Percentiles rank a stretch among this genome's conserved stretches.
These are phyloP conservation scores for Candida pseudocylindracea DNA, from an alignment of 1,139 yeast genomes.

Conservation along the genomic window DNA sequence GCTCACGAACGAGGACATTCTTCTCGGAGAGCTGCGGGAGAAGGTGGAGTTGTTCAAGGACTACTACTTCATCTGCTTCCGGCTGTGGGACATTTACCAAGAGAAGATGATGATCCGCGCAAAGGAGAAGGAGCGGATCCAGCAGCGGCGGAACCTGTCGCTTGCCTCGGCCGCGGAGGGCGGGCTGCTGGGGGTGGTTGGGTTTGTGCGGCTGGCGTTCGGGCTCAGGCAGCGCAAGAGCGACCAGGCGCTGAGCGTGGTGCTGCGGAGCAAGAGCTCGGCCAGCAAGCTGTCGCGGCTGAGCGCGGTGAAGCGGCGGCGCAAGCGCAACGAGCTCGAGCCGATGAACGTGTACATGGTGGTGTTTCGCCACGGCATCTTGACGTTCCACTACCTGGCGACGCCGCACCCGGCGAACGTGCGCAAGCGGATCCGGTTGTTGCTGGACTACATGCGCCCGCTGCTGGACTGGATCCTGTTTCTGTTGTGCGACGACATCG, in stretches of 20 bases:
- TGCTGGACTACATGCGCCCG: constrained; percentile 74
- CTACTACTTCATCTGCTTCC: constrained; percentile 81
- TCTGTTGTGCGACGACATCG: constrained; percentile 89
- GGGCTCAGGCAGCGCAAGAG: background rate
- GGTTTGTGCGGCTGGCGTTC: background rate
- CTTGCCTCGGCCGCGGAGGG: background rate
- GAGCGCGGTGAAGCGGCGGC: background rate
- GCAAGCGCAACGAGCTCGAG: constrained; percentile 38
- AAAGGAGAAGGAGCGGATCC: constrained; percentile 18
- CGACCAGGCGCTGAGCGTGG: background rate
- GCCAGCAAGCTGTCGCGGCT: constrained; percentile 19
- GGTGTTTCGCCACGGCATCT: constrained; percentile 75
- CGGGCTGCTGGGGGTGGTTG: background rate
- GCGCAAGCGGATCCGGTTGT: constrained; percentile 71
- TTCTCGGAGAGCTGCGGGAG: constrained; percentile 83
- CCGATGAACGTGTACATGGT: constrained; percentile 87
- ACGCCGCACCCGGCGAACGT: constrained; percentile 95
- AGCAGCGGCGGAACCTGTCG: constrained; percentile 7
- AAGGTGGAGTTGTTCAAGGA: constrained; percentile 82
- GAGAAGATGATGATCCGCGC: constrained; percentile 32
- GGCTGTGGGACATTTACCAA: constrained; percentile 75
- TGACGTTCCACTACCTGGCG: constrained; percentile 85
- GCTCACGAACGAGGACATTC: constrained; percentile 86
- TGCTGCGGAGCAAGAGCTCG: background rate
- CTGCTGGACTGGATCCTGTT: constrained; percentile 95